Conservation (phyloP, 371 early-diverging fungal species). For the Zychaea mexicana region DNA sequence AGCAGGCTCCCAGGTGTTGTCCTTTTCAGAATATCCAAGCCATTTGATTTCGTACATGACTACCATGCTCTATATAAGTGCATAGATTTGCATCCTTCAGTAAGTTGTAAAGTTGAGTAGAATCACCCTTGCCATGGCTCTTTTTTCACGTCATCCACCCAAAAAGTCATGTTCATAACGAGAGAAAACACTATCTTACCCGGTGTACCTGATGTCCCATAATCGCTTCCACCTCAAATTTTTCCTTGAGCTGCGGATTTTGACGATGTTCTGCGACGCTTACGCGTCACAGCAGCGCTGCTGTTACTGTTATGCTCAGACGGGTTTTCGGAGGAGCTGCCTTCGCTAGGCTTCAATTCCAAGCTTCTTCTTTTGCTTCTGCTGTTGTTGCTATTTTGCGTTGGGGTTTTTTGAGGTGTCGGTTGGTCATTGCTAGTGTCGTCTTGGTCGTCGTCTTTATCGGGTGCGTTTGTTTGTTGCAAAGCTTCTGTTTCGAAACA, state of each 20-base stretch:
- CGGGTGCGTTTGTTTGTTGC: neutral
- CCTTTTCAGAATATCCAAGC: conserved; percentile 91
- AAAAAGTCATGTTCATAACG: too few species aligned
- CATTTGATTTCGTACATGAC: conserved; percentile 53
- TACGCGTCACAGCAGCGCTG: neutral
- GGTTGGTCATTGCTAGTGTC: neutral
- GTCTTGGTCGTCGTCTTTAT: neutral
- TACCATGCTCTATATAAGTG: conserved; percentile 5
- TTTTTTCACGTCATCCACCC: too few species aligned
- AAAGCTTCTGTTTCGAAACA: too few species aligned
- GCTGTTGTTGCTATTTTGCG: neutral
- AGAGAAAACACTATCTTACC: too few species aligned
- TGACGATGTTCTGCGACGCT: neutral
- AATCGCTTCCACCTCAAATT: conserved; percentile 13
- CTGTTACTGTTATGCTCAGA: neutral
- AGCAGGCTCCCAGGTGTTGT: conserved; percentile 38
- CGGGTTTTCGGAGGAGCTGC: neutral
- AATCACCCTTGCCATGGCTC: neutral
- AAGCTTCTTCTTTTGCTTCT: neutral
- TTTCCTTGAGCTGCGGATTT: neutral
- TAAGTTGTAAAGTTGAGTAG: too few species aligned
- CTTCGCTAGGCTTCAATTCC: neutral
- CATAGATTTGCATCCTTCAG: neutral
- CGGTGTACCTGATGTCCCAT: neutral
- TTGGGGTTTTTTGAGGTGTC: neutral